Base-by-base conservation (phyloP, 1,284 basidiomycete species). In the Termitomyces sp. region DNA sequence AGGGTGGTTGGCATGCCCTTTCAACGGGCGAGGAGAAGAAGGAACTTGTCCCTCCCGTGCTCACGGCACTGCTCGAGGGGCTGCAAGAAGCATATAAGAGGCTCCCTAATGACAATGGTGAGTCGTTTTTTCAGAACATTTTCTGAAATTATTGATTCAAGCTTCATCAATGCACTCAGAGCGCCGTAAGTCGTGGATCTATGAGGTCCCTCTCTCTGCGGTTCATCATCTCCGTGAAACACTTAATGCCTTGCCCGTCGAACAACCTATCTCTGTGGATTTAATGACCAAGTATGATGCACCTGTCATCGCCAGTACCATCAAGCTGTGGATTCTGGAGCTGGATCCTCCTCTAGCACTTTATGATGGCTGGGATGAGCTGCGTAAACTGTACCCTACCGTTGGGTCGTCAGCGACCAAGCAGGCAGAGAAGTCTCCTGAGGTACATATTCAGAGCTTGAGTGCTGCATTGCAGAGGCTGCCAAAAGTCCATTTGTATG, bases 151-250 rank as follows among this genome's bases (percentile, higher is more conserved):
- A 58, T 59, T 38, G 3, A 41, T 24, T 65, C 17, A 17, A 28
- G 9, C 7, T 45, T 12, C 24, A 52, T 24, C 34, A 5, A 43
- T 51, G 9, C 44, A 42, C 28, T 41, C 64, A 85, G 95, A 96
- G 69, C 89, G 86, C 68, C 84, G 95, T 59, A 92, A 89, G 72
- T 77, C 86, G 1, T 98, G 94, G 95, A 91, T 98, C 58, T 96
- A 97, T 67, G 86, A 91, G 62, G 91, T 95, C 1, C 92, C 94
- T 0, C 78, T 98, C 21, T 75, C 82, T 3, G 83, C 86, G 30
- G 80, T 88, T 5, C 94, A 97, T 65, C 86, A 88, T 59, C 81
- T 97, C 9, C 85, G 94, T 57, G 88, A 91, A 67, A 79, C 79
- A 2, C 76, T 97, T 57, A 94, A 96, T 66, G 81, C 80, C 21